phyloP scores from a whole-genome alignment of 805 yeast species.

The Pichia eremophila region DNA sequence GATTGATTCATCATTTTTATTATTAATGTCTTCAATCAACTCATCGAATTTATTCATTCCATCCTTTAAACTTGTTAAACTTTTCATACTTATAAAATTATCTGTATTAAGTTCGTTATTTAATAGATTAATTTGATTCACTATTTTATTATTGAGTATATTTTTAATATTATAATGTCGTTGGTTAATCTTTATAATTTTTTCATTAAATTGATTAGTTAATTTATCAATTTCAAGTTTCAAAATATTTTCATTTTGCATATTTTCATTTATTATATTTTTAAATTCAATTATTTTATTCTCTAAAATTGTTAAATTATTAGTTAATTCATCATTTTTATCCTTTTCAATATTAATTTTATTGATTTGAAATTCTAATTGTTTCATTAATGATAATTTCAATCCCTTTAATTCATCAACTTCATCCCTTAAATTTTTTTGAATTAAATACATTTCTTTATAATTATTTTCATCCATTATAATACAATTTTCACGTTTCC shows the following conservation, averaged over 20 bases:
- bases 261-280: constrained; percentile 21
- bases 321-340: constrained; percentile 14
- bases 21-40: background rate
- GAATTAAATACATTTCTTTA: constrained; percentile 37
- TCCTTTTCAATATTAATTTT: constrained; percentile 13
- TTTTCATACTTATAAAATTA: background rate
- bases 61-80: background rate
- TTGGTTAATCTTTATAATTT: background rate
- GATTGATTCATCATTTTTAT: background rate
- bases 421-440: constrained; percentile 42
- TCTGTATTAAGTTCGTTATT: background rate
- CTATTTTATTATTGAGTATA: background rate
- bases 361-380: constrained; percentile 9
- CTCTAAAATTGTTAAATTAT: constrained; percentile 18
- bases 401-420: constrained; percentile 36
- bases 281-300: constrained; percentile 24
- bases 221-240: background rate
- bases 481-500: constrained; percentile 51
- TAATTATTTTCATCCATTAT: constrained; percentile 54
- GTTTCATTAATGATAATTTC: constrained; percentile 27
- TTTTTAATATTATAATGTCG: background rate
- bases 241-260: constrained; percentile 8
- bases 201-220: background rate
- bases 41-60: background rate
- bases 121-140: background rate